These are phyloP conservation scores for Tolypocladium sp. DNA, from an alignment of 2,329 filamentous ascomycete species.

Conservation along the genomic window DNA sequence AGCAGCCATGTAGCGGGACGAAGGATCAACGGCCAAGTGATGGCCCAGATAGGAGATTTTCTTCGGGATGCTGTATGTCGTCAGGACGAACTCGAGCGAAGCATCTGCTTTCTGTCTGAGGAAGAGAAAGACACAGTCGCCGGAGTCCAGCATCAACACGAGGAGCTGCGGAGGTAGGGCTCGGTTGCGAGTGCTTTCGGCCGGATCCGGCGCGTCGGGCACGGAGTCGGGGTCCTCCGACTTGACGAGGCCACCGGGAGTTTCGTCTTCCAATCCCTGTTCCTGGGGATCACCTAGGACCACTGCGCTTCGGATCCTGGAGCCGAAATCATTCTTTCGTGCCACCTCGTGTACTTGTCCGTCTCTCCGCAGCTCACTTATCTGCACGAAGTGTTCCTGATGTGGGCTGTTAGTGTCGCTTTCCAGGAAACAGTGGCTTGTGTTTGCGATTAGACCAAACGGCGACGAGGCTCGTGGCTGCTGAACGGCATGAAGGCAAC, in stretches of 20 bases:
- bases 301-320: conserved; percentile 68
- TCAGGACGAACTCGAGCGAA: conserved; percentile 50
- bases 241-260: conserved; percentile 21
- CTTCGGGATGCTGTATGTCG: conserved; percentile 48
- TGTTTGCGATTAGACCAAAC: background rate
- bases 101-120: conserved; percentile 37
- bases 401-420: background rate
- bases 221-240: conserved; percentile 30
- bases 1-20: conserved; percentile 59
- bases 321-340: conserved; percentile 70
- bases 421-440: background rate
- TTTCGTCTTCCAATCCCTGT: conserved; percentile 22
- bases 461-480: background rate
- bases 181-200: conserved; percentile 2
- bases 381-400: conserved; percentile 69
- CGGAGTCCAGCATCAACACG: conserved; percentile 64
- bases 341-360: conserved; percentile 66
- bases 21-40: conserved; percentile 69
- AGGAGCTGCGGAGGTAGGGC: conserved; percentile 69
- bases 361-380: conserved; percentile 63
- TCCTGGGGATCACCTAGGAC: conserved; percentile 55
- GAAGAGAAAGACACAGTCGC: conserved; percentile 70
- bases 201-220: conserved; percentile 15
- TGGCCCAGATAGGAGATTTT: conserved; percentile 51
- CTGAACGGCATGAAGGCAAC: background rate